Percentiles rank a stretch among this genome's conserved stretches.
phyloP scores from a whole-genome alignment of 345 rosid genomes.

The Citropsis articulata region DNA sequence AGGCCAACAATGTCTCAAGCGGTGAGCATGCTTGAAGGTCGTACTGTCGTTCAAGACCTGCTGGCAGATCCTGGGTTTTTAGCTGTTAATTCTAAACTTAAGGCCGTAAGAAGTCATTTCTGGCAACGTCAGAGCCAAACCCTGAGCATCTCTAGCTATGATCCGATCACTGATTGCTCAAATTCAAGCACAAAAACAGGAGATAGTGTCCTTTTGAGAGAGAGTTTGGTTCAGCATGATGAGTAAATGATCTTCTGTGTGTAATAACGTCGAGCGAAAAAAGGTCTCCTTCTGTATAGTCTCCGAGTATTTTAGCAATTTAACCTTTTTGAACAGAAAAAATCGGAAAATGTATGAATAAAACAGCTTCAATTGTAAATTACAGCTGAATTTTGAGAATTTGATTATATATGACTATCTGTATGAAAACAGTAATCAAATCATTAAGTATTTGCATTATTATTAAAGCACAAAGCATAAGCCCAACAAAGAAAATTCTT shows the following conservation, averaged over 20 bases:
- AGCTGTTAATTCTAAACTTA: constrained; percentile 55
- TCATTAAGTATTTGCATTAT: no score
- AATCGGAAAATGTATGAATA: not conserved
- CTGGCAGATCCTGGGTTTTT: constrained; percentile 72
- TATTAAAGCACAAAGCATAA: no score
- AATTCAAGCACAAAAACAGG: constrained; percentile 29
- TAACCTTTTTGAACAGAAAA: not conserved
- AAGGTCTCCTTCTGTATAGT: not conserved
- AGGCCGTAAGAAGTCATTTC: constrained; percentile 70
- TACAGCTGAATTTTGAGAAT: not conserved
- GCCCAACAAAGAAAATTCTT: no score
- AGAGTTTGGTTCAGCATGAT: constrained; percentile 15
- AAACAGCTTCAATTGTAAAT: not conserved
- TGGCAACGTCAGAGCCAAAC: constrained; percentile 70
- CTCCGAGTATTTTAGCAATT: not conserved
- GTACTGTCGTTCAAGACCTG: constrained; percentile 64
- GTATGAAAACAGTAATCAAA: not conserved
- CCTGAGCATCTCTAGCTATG: constrained; percentile 40
- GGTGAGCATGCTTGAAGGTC: constrained; percentile 78
- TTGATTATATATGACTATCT: not conserved
- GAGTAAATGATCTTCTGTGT: not conserved
- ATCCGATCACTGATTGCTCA: constrained; percentile 29
- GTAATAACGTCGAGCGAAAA: not conserved
- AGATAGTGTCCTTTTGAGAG: constrained; percentile 28
- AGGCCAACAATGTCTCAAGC: constrained; percentile 91